These are phyloP conservation scores for Lecanoromycetidae sp. DNA, from an alignment of 2,329 filamentous ascomycete species.

Conservation along the genomic window DNA sequence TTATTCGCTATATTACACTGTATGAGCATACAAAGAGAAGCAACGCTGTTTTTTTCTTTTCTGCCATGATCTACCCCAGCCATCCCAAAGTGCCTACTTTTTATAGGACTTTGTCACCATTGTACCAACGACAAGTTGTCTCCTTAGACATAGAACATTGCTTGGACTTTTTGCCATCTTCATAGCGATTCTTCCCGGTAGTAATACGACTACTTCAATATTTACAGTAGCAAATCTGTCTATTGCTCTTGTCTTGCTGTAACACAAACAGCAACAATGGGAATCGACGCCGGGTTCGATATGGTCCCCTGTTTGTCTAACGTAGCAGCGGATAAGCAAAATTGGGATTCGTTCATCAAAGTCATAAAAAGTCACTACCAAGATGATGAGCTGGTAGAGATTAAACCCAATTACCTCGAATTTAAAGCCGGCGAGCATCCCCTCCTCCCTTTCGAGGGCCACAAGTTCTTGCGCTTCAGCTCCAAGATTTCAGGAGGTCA, in stretches of 20 bases:
- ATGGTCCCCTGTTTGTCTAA: constrained; percentile 22
- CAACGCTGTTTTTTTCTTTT: too few species aligned
- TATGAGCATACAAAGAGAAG: too few species aligned
- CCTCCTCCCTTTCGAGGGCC: constrained; percentile 22
- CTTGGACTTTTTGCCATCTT: too few species aligned
- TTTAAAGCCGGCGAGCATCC: constrained; percentile 23
- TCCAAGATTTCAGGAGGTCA: constrained; percentile 20
- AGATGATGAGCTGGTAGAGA: constrained; percentile 19
- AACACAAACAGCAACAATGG: constrained; percentile 15
- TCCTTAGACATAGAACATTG: too few species aligned
- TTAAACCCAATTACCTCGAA: constrained; percentile 22
- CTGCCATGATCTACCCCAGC: too few species aligned
- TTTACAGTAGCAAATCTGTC: too few species aligned
- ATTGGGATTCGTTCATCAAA: constrained; percentile 21
- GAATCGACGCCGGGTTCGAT: constrained; percentile 22
- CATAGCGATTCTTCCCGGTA: too few species aligned
- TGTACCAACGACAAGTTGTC: too few species aligned
- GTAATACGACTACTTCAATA: too few species aligned
- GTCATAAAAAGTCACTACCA: constrained; percentile 19
- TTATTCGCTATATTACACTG: too few species aligned
- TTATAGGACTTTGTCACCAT: too few species aligned
- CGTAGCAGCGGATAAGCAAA: constrained; percentile 19
- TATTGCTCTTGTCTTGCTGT: neutral
- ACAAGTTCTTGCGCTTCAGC: constrained; percentile 24
- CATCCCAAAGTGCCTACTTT: too few species aligned